Base-by-base conservation (phyloP, 2,329 filamentous ascomycete species). In the Geosmithia morbida region DNA sequence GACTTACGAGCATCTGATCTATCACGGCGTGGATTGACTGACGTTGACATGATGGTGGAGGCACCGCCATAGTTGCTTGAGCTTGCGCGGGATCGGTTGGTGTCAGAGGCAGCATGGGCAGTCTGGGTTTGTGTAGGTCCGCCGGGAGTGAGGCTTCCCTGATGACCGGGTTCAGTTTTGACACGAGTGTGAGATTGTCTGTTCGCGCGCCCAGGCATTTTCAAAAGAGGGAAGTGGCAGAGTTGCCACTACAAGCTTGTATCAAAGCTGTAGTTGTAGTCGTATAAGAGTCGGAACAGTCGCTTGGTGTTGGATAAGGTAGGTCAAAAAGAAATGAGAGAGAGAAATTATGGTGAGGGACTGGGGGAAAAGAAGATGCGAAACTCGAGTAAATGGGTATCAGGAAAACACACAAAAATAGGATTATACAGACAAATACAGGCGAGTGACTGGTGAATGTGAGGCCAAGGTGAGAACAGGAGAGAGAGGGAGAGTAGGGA, bases 1-100 rank as follows among this genome's bases (percentile, higher is more conserved):
- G 39, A 64, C 65, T 59, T 50, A 66, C 65, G 65, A 30, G 65
- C 65, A 56, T 67, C 59, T 26, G 65, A 67, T 48, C 65, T 56
- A 17, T 55, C 56, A 19, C 58, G 52, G 5, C 54, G 57, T 46
- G 54, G 52, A 16, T 46, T 43, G 18, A 59, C 55, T 3, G 57
- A 54, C 43, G 37, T 45, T n/a, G 43, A 54, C 43, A 45, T 45
- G 7, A 22, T 17, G 7, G 30, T 29, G 5, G 43, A 45, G 8
- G 43, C 26, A 17, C 13, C 26, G 16, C 29, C 43, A 17, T 43
- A 43, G 19, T 45, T 33, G 16, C 20, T 33, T 17, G 43, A 45
- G 16, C 43, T 29, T 20, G 19, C 18, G 7, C 19, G 7, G 40
- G 19, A 18, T 42, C n/a, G n/a, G 40, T 42, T 43, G 8, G 41